Evolutionary conservation across 2,329 filamentous ascomycete species (phyloP).

Genomic region (Xylariaceae sp.): DNA sequence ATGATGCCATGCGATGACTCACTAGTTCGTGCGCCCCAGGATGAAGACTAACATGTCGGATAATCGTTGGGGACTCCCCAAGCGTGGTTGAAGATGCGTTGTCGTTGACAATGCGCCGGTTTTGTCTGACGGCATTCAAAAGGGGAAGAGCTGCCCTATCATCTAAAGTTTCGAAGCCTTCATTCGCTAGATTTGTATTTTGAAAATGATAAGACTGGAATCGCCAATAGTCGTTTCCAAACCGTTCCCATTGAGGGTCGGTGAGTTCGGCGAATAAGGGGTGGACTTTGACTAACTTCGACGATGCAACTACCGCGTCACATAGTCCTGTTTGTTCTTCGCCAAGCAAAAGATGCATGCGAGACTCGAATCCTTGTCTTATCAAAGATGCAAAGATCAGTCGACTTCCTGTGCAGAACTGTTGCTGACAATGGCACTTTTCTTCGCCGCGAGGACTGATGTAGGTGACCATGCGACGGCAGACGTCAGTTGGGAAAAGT

Average conservation of each 20-base stretch:
- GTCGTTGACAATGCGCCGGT: too few relatives aligned
- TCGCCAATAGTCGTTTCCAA: constrained; percentile 4
- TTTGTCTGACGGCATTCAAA: neutral
- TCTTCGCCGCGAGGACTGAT: neutral
- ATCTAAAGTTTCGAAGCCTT: constrained; percentile 1
- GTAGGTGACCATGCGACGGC: neutral
- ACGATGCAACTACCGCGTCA: neutral
- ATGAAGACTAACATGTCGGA: constrained; percentile 5
- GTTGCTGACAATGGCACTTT: constrained; percentile 2
- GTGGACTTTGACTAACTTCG: too few relatives aligned
- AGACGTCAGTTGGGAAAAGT: neutral
- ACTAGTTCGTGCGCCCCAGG: constrained; percentile 9
- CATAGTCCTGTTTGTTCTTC: neutral
- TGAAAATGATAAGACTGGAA: constrained; percentile 4
- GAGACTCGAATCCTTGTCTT: constrained; percentile 3
- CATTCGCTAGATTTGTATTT: neutral
- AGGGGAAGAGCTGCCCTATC: constrained; percentile 7
- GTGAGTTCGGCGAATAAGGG: neutral
- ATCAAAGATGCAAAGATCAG: constrained; percentile 12
- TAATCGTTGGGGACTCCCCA: neutral
- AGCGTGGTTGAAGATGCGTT: neutral
- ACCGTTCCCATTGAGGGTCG: constrained; percentile 4
- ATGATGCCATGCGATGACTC: neutral
- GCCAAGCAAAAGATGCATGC: constrained; percentile 2
- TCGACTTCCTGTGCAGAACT: constrained; percentile 11